A percentile compares a stretch with the other conserved stretches of the same genome.
Evolutionary conservation across 139 green algal genomes (phyloP).

Genomic region (Haematococcus sp.): DNA sequence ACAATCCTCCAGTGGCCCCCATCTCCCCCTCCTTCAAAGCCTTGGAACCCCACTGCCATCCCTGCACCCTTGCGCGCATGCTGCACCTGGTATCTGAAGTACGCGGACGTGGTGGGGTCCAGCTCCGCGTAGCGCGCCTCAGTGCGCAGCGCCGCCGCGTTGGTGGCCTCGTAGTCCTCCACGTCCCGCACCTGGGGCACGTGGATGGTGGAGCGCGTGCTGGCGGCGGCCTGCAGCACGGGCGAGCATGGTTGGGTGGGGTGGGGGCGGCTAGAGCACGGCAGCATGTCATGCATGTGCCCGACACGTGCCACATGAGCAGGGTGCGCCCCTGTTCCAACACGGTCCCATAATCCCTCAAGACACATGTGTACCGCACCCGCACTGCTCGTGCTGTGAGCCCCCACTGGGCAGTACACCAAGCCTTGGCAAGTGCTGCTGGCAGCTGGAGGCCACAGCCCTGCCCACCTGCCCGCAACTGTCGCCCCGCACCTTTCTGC

Average conservation of each 20-base stretch:
- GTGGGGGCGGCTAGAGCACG: background rate
- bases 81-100: background rate
- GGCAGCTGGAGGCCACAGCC: no score
- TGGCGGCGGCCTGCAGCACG: background rate
- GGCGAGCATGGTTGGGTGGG: background rate
- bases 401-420: no score
- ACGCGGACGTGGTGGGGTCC: background rate
- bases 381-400: background rate
- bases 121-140: background rate
- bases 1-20: no score
- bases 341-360: no score
- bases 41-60: no score
- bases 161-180: background rate
- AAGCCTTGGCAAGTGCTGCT: no score
- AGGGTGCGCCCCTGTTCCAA: background rate
- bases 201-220: background rate
- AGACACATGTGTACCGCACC: no score
- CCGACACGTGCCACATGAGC: background rate
- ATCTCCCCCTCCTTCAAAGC: no score
- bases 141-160: background rate
- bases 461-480: no score
- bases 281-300: background rate
- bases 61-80: no score
- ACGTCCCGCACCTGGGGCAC: conserved; percentile 3
- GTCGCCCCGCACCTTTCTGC: no score